Conservation (phyloP, 1,284 basidiomycete genomes). For the Ustilago bromivora region DNA sequence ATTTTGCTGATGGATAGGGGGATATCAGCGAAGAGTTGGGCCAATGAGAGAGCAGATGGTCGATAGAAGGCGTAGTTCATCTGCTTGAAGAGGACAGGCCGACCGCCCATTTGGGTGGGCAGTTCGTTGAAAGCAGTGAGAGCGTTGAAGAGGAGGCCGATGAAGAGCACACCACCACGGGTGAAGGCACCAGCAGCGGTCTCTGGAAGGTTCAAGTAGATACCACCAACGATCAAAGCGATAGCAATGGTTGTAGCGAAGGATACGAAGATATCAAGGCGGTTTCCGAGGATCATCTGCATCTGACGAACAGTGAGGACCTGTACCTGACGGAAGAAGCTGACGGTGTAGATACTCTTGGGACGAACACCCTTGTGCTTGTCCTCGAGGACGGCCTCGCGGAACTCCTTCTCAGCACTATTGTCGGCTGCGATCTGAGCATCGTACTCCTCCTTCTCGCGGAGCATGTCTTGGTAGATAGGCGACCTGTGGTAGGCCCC, state of each 20-base stretch:
- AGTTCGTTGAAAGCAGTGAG: conserved; percentile 70
- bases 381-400: conserved; percentile 41
- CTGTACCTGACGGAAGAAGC: conserved; percentile 51
- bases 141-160: conserved; percentile 70
- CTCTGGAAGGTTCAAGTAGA: conserved; percentile 76
- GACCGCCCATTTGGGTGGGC: conserved; percentile 58
- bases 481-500: conserved; percentile 41
- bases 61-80: conserved; percentile 65
- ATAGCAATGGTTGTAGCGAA: conserved; percentile 72
- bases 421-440: conserved; percentile 35
- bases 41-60: conserved; percentile 61
- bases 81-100: conserved; percentile 57
- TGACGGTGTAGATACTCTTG: conserved; percentile 44
- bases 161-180: conserved; percentile 84
- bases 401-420: conserved; percentile 37
- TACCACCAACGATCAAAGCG: conserved; percentile 83
- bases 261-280: conserved; percentile 77
- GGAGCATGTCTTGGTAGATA: conserved; percentile 37
- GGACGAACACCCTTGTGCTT: conserved; percentile 42
- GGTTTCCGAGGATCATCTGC: conserved; percentile 82
- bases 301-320: conserved; percentile 82
- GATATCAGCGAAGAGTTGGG: conserved; percentile 66
- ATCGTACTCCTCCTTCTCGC: conserved; percentile 69
- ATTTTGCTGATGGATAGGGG: conserved; percentile 71
- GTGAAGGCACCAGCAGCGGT: conserved; percentile 77